These are phyloP conservation scores for Cordyceps tenuipes DNA, from an alignment of 2,329 filamentous ascomycete genomes.

Conservation along the genomic window DNA sequence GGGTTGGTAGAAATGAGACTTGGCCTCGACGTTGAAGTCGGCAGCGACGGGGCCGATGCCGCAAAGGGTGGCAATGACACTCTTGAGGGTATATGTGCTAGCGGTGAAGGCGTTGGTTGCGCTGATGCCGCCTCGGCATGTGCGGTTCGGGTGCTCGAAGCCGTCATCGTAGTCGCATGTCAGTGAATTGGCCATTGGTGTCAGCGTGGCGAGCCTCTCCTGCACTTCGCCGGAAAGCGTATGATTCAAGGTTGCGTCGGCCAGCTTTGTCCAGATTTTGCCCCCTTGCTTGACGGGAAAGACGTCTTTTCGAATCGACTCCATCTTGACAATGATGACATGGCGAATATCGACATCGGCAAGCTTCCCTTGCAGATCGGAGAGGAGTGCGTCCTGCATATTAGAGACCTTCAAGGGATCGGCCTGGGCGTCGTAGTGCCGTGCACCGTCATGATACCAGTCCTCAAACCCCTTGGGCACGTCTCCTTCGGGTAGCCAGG, in stretches of 20 bases:
- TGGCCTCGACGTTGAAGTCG: slow-evolving; percentile 34
- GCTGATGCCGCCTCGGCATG: slow-evolving; percentile 30
- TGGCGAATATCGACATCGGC: slow-evolving; percentile 31
- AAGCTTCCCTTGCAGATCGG: slow-evolving; percentile 20
- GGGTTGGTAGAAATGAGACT: slow-evolving; percentile 35
- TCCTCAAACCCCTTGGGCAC: slow-evolving; percentile 19
- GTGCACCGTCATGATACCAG: slow-evolving; percentile 17
- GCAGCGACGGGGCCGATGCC: slow-evolving; percentile 32
- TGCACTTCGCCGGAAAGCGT: slow-evolving; percentile 25
- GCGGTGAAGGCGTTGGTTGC: slow-evolving; percentile 33
- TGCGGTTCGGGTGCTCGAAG: slow-evolving; percentile 13
- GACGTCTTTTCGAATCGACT: slow-evolving; percentile 37
- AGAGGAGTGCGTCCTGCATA: slow-evolving; percentile 23
- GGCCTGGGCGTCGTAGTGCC: slow-evolving; percentile 26
- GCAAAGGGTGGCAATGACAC: slow-evolving; percentile 33
- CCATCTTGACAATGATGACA: slow-evolving; percentile 33
- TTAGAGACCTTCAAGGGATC: slow-evolving; percentile 35
- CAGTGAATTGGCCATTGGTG: slow-evolving; percentile 25
- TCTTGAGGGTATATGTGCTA: slow-evolving; percentile 37
- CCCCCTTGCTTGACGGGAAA: slow-evolving; percentile 36
- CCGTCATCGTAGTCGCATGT: slow-evolving; percentile 29
- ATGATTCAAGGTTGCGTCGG: slow-evolving; percentile 23
- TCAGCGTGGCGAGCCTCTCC: slow-evolving; percentile 22
- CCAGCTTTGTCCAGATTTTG: slow-evolving; percentile 28
- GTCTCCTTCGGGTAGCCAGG: slow-evolving; percentile 22